Evolutionary conservation across 495 filamentous ascomycete genomes (phyloP).

Genomic region (Aspergillus olivimuriae): DNA sequence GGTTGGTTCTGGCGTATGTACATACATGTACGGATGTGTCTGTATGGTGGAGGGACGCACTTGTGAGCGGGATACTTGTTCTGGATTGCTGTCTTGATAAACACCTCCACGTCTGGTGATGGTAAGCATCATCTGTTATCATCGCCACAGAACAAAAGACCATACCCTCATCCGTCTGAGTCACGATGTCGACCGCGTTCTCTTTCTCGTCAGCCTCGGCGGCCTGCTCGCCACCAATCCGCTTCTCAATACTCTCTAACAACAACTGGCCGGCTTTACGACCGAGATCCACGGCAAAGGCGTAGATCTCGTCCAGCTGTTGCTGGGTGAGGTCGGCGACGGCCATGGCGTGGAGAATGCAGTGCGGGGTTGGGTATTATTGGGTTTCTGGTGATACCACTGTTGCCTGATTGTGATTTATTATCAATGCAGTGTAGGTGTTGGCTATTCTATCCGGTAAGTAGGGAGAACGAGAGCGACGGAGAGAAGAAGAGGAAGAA

Average conservation of each 20-base stretch:
- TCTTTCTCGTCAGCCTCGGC: slow-evolving; percentile 46
- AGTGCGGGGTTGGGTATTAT: background rate
- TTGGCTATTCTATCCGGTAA: no score
- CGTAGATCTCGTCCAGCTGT: slow-evolving; percentile 55
- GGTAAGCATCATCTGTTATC: no score
- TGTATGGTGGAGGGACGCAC: slow-evolving; percentile 27
- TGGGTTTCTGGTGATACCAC: no score
- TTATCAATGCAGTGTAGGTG: no score
- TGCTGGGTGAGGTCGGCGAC: slow-evolving; percentile 18
- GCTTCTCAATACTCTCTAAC: slow-evolving; percentile 42
- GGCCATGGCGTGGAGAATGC: background rate
- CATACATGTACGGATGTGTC: background rate
- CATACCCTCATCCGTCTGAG: slow-evolving; percentile 62
- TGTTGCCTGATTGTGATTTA: no score
- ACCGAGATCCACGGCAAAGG: slow-evolving; percentile 58
- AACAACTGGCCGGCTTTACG: slow-evolving; percentile 57
- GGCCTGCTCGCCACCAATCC: slow-evolving; percentile 26
- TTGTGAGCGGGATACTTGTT: slow-evolving; percentile 54
- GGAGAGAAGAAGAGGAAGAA: no score
- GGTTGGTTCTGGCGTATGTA: background rate
- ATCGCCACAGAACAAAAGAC: slow-evolving; percentile 5
- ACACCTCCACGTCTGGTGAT: slow-evolving; percentile 58
- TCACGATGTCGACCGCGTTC: slow-evolving; percentile 65
- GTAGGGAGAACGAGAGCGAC: no score
- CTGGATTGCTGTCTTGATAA: slow-evolving; percentile 51